A percentile compares a stretch with the other conserved stretches of the same genome.
These are phyloP conservation scores for Calonectria multiphialidica DNA, from an alignment of 2,329 filamentous ascomycete species.

Conservation along the genomic window DNA sequence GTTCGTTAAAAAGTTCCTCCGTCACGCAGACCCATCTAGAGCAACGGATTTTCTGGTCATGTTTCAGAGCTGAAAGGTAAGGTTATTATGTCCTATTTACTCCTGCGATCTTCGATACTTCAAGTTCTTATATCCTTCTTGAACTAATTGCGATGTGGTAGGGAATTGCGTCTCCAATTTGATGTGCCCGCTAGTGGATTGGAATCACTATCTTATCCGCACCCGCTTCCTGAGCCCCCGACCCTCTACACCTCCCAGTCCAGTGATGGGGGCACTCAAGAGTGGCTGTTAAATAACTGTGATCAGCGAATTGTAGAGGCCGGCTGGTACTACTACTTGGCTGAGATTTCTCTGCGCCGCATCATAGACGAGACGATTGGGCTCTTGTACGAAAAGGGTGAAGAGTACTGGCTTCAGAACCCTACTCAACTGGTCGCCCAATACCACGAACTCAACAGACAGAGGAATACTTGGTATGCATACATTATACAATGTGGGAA, in stretches of 20 bases:
- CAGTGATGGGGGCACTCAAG: background rate
- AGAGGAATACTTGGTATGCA: slow-evolving; percentile 25
- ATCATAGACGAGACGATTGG: slow-evolving; percentile 32
- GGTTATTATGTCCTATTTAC: too few species aligned
- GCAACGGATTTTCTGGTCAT: background rate
- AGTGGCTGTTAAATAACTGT: background rate
- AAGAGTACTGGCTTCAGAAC: slow-evolving; percentile 25
- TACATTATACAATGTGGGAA: background rate
- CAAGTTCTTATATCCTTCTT: background rate
- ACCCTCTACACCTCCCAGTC: background rate
- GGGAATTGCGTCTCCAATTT: background rate
- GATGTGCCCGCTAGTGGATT: background rate
- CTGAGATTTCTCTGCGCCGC: slow-evolving; percentile 36
- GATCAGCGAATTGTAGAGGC: slow-evolving; percentile 18
- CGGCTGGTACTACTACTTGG: slow-evolving; percentile 38
- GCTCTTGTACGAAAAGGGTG: slow-evolving; percentile 15
- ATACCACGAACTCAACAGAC: slow-evolving; percentile 20
- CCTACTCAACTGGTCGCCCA: slow-evolving; percentile 16
- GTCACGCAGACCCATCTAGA: background rate
- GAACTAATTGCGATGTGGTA: background rate
- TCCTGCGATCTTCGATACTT: too few species aligned
- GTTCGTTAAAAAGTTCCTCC: background rate
- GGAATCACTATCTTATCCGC: background rate
- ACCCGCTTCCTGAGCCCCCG: background rate
- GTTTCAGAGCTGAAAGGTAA: background rate